Evolutionary conservation across 306 rosid genomes (phyloP), one percentile per base, ranked within the genome.

Genomic region (Morella rubra): DNA sequence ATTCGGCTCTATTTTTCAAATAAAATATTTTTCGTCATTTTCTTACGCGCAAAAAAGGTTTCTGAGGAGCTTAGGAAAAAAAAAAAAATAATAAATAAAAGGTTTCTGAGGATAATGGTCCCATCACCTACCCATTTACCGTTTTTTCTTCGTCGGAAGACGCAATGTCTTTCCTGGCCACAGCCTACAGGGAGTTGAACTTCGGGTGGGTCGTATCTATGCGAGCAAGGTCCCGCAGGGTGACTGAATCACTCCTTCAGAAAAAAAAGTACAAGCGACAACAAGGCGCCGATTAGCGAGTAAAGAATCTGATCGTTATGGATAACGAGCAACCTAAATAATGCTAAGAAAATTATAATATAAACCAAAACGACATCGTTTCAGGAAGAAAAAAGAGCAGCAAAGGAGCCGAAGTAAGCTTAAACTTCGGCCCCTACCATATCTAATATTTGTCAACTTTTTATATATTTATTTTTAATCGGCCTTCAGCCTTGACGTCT

Each of bases 261-360:
- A 16, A 20, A 11, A 20, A 46, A 11, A 20, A 46, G 20, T 0
- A 2, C 55, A 69, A 46, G 32, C 11, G 54, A 3, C 5, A 11
- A 45, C 13, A 6, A 44, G 49, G 49, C 13, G 70, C 24, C 49
- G 6, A 65, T 45, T 24, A 7, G 27, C 15, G 50, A 54, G 47
- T 37, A 12, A 79, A 76, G 62, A 58, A 42, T 59, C 16, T n/a
- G 14, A 56, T 56, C 49, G 22, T 51, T 7, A 8, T 76, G 79
- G 77, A 69, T 50, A 72, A 62, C 5, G 47, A 54, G 64, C 32
- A 9, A 51, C 10, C 1, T 42, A 2, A 11, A 66, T 44, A 61
- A 42, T 2, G n/a, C 16, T 46, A 4, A 64, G 20, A 45, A 27
- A 32, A 32, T 32, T 32, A 32, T 2, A 32, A 32, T 32, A 27